Base-by-base conservation (phyloP, 148 eudicot species). In the Rhododendron molle region DNA sequence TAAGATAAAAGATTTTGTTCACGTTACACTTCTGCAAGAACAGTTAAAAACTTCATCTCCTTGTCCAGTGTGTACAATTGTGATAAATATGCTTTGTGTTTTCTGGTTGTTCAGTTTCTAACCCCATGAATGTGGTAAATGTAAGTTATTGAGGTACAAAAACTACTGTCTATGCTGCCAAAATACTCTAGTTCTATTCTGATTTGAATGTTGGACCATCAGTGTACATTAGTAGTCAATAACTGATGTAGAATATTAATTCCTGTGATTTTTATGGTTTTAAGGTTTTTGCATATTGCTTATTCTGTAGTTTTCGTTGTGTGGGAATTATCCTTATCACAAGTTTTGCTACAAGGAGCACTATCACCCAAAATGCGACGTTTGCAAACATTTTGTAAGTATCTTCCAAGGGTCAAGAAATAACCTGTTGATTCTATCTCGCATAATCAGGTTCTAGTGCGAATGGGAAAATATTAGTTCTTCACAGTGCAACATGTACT, bases 311-410 rank as follows among this genome's bases (percentile, higher is more conserved):
- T 94, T 92, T 88, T 94, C 98, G 71, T 89, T 92, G 92, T 94
- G 88, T 77, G 98, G 94, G 85, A 90, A 86, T 82, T 91, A 90
- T 86, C 98, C 96, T 54, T 94, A 92, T 91, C 98, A 94, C 91
- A 91, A 91, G 81, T 56, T 91, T 79, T 95, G 98, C 94, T 93
- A 95, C 91, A 95, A 93, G 89, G 96, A 95, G 85, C 92, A 92
- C 83, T 91, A 95, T 88, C 95, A 94, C 89, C 98, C 98, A 28
- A 93, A 94, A 88, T 94, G 98, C 86, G 98, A 92, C 71, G 91
- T 94, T 74, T 94, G 98, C 90, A 90, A 90, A 52, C 94, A 92
- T 86, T 93, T 94, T 90, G 98, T 95, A 88, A 93, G 98, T 92
- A 79, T 52, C 62, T 43, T 77, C 76, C 18, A 71, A 47, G 14